A percentile compares a stretch with the other conserved stretches of the same genome.
These are phyloP conservation scores for Sonneratia caseolaris DNA, from an alignment of 345 rosid genomes.

Conservation along the genomic window DNA sequence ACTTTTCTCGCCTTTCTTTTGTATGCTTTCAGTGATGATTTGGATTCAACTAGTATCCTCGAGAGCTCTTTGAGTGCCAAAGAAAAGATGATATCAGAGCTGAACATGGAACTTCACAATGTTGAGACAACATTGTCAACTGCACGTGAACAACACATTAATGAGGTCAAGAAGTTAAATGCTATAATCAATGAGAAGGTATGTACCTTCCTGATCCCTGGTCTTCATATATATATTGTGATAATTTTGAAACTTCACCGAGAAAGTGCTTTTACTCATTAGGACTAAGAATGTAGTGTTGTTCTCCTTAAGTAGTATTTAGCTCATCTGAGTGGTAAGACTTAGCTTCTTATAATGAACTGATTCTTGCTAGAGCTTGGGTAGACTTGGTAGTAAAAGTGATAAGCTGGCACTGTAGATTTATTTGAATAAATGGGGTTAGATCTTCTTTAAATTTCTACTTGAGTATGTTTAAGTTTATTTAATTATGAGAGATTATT, in stretches of 20 bases:
- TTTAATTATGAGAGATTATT: neutral
- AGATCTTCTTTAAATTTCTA: neutral
- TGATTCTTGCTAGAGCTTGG: neutral
- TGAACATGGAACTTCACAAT: conserved; percentile 83
- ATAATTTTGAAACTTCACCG: neutral
- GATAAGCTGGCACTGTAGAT: neutral
- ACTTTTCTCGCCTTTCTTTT: neutral
- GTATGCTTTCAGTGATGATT: conserved; percentile 42
- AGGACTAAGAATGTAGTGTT: neutral
- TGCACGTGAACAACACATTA: conserved; percentile 77
- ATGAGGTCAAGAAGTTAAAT: conserved; percentile 72
- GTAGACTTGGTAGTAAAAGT: neutral
- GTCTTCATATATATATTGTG: neutral
- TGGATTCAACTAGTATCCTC: conserved; percentile 69
- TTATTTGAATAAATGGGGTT: neutral
- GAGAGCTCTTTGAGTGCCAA: conserved; percentile 85
- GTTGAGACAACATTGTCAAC: conserved; percentile 63
- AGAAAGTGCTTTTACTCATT: neutral
- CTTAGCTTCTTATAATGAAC: neutral
- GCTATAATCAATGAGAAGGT: conserved; percentile 69
- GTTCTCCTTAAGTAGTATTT: neutral
- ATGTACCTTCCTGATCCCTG: conserved; percentile 6
- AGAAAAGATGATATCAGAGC: conserved; percentile 90
- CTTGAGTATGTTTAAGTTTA: neutral
- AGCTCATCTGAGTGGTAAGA: neutral